Evolutionary conservation across 192 early-diverging fungal genomes (phyloP).

Genomic region (Umbelopsis ramanniana): DNA sequence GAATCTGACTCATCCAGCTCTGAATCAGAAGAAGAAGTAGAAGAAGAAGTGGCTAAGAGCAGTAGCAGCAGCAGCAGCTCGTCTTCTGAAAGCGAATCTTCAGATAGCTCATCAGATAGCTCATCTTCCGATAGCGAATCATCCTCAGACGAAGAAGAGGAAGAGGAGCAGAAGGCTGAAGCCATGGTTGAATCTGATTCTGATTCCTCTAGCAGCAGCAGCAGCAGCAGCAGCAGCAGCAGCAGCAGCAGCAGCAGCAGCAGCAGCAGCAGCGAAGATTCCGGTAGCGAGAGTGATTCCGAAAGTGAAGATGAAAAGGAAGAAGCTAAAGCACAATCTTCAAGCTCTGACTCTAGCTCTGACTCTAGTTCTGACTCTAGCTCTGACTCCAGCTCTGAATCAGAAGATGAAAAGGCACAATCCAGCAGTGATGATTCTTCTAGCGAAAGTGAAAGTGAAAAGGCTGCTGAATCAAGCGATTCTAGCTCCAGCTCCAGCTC

Average conservation of each 20-base stretch:
- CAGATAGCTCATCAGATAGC: conserved; percentile 10
- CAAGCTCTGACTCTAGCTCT: conserved; percentile 25
- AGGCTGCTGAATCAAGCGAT: conserved; percentile 41
- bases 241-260: neutral
- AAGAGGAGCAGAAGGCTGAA: neutral
- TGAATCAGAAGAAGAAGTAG: conserved; percentile 13
- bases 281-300: conserved; percentile 19
- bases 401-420: conserved; percentile 42
- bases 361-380: conserved; percentile 31
- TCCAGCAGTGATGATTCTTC: conserved; percentile 38
- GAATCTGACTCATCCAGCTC: conserved; percentile 4
- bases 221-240: too few species aligned
- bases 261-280: conserved; percentile 29
- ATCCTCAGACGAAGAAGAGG: neutral
- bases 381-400: conserved; percentile 41
- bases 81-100: conserved; percentile 28
- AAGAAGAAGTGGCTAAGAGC: too few species aligned
- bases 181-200: conserved; percentile 21
- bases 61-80: conserved; percentile 12
- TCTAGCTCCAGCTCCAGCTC: conserved; percentile 34
- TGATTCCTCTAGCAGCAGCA: neutral
- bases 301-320: conserved; percentile 13
- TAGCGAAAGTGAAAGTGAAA: conserved; percentile 36
- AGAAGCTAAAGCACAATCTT: conserved; percentile 23
- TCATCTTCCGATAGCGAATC: conserved; percentile 14